Evolutionary conservation across 352 stramenopile genomes (phyloP), one percentile per base, ranked within the genome.

Genomic region (Aphanomyces stellatus): DNA sequence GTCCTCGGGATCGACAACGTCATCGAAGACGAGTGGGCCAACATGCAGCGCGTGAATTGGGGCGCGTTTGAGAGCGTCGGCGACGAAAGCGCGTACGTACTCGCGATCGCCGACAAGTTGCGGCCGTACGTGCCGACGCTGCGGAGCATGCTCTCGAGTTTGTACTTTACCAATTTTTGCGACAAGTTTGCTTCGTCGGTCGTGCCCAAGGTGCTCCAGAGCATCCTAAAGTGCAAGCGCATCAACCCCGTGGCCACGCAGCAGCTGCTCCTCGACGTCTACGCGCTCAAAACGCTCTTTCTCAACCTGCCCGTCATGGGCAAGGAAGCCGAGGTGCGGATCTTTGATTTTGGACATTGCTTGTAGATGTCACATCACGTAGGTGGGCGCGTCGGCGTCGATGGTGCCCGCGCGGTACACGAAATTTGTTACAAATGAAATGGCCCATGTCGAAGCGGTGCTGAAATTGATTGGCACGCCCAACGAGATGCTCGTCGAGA

Each of bases 101-200:
- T 84, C 4, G 76, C 87, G 51, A 98, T 99, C 59, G 85, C 95
- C 43, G 84, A 96, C 19, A 96, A 96, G 63, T 80, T 99, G 35
- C 80, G 91, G 35, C 74, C 79, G 13, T 98, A 98, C 68, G 85
- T 98, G n/a, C 88, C 91, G 0, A 80, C 88, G 42, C 74, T 98
- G 24, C 85, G 91, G 28, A 81, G 90, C 62, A 87, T 97, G 73
- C 83, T 99, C 27, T 91, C 82, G 11, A 74, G 73, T 2, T 76
- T 96, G 15, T 99, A 99, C 76, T 99, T 98, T 75, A 93, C 93
- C 42, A 98, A 94, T 72, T 98, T 99, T 76, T 99, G 96, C 76
- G 96, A 99, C 80, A 98, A 98, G 69, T 98, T 99, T 70, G 93
- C 93, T 0, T 80, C 88, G 17, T 74, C 81, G 4, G 98, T 98